Evolutionary conservation across 257 asterid species (phyloP).

Genomic region (Ocimum tenuiflorum): DNA sequence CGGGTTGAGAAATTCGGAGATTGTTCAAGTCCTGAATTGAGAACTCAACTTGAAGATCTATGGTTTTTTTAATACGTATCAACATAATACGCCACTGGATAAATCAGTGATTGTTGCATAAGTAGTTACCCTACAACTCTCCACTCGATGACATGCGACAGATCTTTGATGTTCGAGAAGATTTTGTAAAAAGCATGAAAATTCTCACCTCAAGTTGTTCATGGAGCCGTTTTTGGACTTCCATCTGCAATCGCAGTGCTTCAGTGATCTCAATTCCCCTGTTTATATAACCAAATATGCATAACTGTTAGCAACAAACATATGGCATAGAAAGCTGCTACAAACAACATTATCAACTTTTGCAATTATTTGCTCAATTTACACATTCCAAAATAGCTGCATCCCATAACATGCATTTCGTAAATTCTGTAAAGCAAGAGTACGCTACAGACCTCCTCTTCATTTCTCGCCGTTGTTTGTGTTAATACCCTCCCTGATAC

Average conservation of each 20-base stretch:
- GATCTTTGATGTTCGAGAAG: background rate
- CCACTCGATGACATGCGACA: background rate
- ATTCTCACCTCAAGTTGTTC: slow-evolving; percentile 84
- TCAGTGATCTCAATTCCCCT: slow-evolving; percentile 92
- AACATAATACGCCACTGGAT: background rate
- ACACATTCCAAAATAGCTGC: background rate
- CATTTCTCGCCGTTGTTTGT: background rate
- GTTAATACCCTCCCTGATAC: background rate
- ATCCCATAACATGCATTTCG: background rate
- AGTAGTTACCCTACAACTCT: background rate
- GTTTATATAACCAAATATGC: slow-evolving; percentile 15
- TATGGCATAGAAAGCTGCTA: background rate
- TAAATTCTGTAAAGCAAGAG: background rate
- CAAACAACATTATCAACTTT: background rate
- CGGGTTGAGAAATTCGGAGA: no score
- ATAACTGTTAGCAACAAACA: slow-evolving; percentile 3
- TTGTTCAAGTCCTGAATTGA: no score
- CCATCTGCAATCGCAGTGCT: slow-evolving; percentile 86
- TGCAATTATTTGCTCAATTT: background rate
- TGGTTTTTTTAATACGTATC: background rate
- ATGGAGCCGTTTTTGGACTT: slow-evolving; percentile 90
- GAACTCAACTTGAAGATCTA: no score
- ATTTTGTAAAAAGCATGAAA: slow-evolving; percentile 3
- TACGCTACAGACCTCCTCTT: background rate
- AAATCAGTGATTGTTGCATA: background rate